Evolutionary conservation across 768 basidiomycete species (phyloP).

Genomic region (Cyclocybe aegerita): DNA sequence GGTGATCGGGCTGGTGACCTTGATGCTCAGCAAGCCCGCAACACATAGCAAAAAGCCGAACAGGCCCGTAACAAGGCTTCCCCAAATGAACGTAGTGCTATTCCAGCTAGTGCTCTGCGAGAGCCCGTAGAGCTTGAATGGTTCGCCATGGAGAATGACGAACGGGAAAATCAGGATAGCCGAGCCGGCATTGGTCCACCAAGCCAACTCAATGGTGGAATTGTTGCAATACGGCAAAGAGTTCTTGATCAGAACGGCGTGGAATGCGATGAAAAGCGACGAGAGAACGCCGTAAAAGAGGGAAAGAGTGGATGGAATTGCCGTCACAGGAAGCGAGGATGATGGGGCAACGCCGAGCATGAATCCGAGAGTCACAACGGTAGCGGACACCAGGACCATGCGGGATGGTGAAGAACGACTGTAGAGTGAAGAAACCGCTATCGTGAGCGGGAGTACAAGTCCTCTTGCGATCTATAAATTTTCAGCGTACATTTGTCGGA

Average conservation of each 20-base stretch:
- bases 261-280: conserved; percentile 73
- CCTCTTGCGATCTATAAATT: conserved; percentile 75
- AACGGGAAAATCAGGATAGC: conserved; percentile 65
- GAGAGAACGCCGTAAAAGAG: conserved; percentile 71
- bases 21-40: conserved; percentile 78
- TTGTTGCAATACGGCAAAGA: conserved; percentile 69
- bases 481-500: background rate
- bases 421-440: conserved; percentile 63
- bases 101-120: conserved; percentile 44
- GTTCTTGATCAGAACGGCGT: conserved; percentile 73
- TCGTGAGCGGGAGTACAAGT: conserved; percentile 80
- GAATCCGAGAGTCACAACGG: conserved; percentile 72
- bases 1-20: conserved; percentile 79
- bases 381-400: conserved; percentile 58
- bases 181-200: conserved; percentile 77
- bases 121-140: conserved; percentile 37
- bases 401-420: conserved; percentile 52
- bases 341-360: conserved; percentile 72
- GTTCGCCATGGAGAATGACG: conserved; percentile 58
- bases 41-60: conserved; percentile 82
- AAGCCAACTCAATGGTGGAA: conserved; percentile 72
- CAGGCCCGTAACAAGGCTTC: conserved; percentile 66
- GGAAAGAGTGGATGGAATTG: conserved; percentile 53
- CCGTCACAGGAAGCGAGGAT: conserved; percentile 34
- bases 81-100: conserved; percentile 57